Evolutionary conservation across 352 stramenopile genomes (phyloP).

Genomic region (Globisporangium canariense): DNA sequence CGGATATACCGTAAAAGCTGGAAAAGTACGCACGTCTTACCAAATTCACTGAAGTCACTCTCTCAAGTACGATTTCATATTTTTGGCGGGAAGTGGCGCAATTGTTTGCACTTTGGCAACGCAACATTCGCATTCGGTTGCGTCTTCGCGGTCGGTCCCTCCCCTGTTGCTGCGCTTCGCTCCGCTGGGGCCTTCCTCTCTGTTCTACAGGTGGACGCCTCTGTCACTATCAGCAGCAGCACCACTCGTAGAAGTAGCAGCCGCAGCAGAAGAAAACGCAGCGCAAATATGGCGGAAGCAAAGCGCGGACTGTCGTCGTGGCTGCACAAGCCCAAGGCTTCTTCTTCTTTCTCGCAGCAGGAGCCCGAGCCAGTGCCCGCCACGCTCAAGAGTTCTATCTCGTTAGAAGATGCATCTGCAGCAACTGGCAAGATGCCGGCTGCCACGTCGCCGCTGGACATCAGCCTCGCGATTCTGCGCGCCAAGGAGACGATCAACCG

Average conservation of each 20-base stretch:
- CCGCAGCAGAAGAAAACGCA: not conserved
- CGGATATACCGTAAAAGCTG: no score
- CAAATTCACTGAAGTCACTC: not conserved
- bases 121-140: conserved; percentile 2
- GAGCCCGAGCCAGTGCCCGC: not conserved
- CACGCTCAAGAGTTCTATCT: not conserved
- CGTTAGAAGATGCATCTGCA: not conserved
- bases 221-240: not conserved
- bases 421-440: not conserved
- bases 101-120: conserved; percentile 2
- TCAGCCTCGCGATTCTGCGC: conserved; percentile 34
- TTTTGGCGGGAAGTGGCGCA: conserved; percentile 13
- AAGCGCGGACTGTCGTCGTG: conserved; percentile 34
- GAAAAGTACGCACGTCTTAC: no score
- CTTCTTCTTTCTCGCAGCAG: not conserved
- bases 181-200: not conserved
- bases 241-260: conserved; percentile 3
- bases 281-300: conserved; percentile 25
- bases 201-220: not conserved
- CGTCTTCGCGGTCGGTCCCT: not conserved
- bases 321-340: conserved; percentile 24
- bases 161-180: not conserved
- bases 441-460: conserved; percentile 35
- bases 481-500: conserved; percentile 40
- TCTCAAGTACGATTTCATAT: conserved; percentile 5